Conservation (phyloP, 306 rosid genomes). For the Gastrolobium villosum region DNA sequence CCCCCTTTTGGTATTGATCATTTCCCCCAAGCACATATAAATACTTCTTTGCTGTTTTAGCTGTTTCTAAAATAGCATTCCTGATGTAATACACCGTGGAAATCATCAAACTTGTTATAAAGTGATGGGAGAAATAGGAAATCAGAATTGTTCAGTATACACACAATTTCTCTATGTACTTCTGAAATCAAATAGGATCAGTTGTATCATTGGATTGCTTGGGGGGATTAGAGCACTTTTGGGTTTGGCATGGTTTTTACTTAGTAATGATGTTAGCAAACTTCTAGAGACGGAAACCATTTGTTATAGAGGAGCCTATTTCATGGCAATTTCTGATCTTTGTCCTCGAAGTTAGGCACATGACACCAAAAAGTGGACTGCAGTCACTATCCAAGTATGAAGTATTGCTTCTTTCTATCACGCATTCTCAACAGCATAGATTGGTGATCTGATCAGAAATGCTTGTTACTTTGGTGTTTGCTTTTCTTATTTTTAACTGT, state of each 20-base stretch:
- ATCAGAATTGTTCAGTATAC: background rate
- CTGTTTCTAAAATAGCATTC: background rate
- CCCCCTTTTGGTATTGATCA: background rate
- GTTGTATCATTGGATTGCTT: background rate
- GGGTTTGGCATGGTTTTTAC: background rate
- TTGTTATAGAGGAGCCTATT: constrained; percentile 10
- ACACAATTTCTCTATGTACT: background rate
- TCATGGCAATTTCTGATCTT: background rate
- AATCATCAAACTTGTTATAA: background rate
- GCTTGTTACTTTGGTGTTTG: background rate
- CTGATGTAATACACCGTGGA: background rate
- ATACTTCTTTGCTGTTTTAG: background rate
- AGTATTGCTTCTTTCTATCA: background rate
- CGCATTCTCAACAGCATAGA: background rate
- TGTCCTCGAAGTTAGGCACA: background rate
- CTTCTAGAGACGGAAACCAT: background rate
- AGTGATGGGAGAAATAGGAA: background rate
- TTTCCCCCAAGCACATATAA: background rate
- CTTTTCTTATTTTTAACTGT: background rate
- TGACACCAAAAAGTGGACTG: background rate
- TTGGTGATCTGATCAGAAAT: background rate
- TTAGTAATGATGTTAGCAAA: background rate
- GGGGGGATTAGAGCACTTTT: constrained; percentile 5
- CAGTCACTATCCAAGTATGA: background rate
- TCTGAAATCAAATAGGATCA: background rate